Evolutionary conservation across 768 basidiomycete species (phyloP), one percentile per base, ranked within the genome.

Genomic region (Tremella yokohamensis): DNA sequence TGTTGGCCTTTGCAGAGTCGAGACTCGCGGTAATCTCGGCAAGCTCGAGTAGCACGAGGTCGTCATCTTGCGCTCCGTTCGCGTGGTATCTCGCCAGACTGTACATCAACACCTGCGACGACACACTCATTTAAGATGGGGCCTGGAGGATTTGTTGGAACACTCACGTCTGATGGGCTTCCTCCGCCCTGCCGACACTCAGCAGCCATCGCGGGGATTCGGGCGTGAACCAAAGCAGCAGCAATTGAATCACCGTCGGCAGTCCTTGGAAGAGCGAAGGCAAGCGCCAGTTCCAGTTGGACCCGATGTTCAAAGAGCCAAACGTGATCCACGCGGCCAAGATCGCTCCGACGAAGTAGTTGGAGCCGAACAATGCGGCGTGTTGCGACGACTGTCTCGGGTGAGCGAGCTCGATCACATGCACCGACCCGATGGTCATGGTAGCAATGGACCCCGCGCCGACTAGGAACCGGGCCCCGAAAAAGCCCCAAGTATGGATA

Each of bases 161-260:
- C n/a, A n/a, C n/a, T n/a, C n/a, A n/a, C 22, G 70, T 61, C 24
- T 60, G 55, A 19, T 70, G 47, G 2, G 70, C 69, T 16, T 65
- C 52, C 37, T 64, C 58, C 29, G 6, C 29, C 29, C 11, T 34
- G 29, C 6, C 29, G 29, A 34, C 11, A n/a, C n/a, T n/a, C n/a
- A n/a, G n/a, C 62, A 89, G 78, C 25, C 29, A 52, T 9, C 51
- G 22, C 40, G 61, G 56, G 16, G 45, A 54, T 39, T 64, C 62
- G 24, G 63, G 62, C 12, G 56, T 52, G 42, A 60, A 62, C 54
- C 63, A 37, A 18, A 64, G 42, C n/a, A 56, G 42, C 40, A 52
- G 29, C 25, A 66, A 18, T 2, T 58, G 47, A 18, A 64, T 42
- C 3, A 54, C 22, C 15, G 52, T 22, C 22, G 63, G 50, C 47